A percentile compares a stretch with the other conserved stretches of the same genome.
Conservation (phyloP, 2,329 filamentous ascomycete species). For the Aureobasidium sp. region DNA sequence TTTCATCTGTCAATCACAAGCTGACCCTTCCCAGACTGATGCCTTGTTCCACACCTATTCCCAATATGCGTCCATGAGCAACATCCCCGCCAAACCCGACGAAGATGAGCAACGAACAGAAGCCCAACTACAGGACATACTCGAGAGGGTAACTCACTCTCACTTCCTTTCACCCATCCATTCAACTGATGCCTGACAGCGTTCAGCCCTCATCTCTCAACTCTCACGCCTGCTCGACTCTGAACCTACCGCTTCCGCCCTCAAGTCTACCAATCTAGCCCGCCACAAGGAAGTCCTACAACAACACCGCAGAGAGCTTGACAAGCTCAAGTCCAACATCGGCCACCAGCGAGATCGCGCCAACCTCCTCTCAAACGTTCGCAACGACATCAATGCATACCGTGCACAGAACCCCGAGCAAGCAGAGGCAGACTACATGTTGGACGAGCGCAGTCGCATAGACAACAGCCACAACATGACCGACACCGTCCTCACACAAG, state of each 20-base stretch:
- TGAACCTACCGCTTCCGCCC: constrained; percentile 80
- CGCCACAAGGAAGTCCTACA: constrained; percentile 84
- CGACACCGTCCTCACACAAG: constrained; percentile 86
- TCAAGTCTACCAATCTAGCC: constrained; percentile 94
- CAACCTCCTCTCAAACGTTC: constrained; percentile 84
- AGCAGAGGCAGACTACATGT: constrained; percentile 93
- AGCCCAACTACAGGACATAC: constrained; percentile 71
- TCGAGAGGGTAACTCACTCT: constrained; percentile 60
- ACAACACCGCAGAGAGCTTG: constrained; percentile 78
- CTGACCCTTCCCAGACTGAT: constrained; percentile 59
- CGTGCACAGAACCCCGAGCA: constrained; percentile 68
- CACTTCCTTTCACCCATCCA: not conserved
- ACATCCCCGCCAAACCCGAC: constrained; percentile 73
- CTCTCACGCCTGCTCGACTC: constrained; percentile 87
- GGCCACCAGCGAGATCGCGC: constrained; percentile 74
- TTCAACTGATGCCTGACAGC: constrained; percentile 44
- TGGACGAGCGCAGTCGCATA: constrained; percentile 76
- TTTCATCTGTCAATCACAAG: not conserved
- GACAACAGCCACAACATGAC: constrained; percentile 86
- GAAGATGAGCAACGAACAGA: constrained; percentile 79
- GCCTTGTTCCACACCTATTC: constrained; percentile 77
- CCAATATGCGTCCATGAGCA: constrained; percentile 75
- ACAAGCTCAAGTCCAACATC: constrained; percentile 66
- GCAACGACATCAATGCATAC: constrained; percentile 86
- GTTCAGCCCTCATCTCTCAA: constrained; percentile 73